These are phyloP conservation scores for Trichoderma citrinoviride DNA, from an alignment of 2,329 filamentous ascomycete genomes.

Conservation along the genomic window DNA sequence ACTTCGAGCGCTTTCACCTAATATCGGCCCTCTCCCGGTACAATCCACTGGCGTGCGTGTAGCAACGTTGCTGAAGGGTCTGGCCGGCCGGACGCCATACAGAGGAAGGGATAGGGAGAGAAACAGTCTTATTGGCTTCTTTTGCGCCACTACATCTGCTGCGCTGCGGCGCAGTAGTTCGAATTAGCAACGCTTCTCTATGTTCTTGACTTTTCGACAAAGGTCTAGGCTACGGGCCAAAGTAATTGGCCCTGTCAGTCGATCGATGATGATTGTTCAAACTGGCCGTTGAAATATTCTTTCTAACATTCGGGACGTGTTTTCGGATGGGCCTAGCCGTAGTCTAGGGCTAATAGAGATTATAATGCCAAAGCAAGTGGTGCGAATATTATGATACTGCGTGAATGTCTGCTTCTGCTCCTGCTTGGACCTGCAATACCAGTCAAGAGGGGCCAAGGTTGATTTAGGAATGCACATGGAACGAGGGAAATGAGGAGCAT, in stretches of 20 bases:
- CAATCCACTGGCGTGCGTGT: constrained; percentile 7
- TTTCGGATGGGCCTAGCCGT: constrained; percentile 36
- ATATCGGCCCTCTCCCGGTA: constrained; percentile 22
- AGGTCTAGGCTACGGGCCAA: constrained; percentile 35
- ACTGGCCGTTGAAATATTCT: constrained; percentile 13
- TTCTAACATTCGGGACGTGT: constrained; percentile 4
- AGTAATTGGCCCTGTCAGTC: constrained; percentile 35
- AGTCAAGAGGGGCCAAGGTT: no score
- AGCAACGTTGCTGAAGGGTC: constrained; percentile 27
- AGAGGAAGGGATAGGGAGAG: constrained; percentile 14
- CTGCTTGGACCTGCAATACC: not conserved
- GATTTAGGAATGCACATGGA: no score
- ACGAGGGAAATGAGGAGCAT: no score
- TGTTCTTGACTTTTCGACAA: constrained; percentile 26
- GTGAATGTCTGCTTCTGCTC: no score
- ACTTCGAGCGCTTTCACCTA: constrained; percentile 25
- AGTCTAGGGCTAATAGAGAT: constrained; percentile 33
- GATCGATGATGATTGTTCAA: constrained; percentile 28
- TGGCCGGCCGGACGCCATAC: constrained; percentile 19
- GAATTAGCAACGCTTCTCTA: not conserved
- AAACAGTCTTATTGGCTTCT: not conserved
- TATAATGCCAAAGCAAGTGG: constrained; percentile 14
- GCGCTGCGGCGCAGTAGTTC: not conserved
- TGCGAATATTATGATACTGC: not conserved
- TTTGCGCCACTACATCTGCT: not conserved